Evolutionary conservation across 2,329 filamentous ascomycete genomes (phyloP).

Genomic region (Aureobasidium sp.): DNA sequence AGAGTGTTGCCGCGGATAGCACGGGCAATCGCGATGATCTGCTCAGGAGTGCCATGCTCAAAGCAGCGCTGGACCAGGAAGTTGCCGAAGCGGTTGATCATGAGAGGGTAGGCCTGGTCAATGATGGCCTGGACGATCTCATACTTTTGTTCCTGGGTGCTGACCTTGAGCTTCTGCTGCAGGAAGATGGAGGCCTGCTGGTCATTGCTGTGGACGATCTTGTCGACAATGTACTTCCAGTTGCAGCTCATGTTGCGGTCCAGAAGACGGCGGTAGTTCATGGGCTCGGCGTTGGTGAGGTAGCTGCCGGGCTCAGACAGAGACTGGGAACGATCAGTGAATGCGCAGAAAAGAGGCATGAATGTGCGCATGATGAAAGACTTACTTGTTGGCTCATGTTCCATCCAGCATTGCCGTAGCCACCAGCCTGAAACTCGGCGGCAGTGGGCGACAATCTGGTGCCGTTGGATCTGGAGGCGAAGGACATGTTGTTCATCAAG

Average conservation of each 20-base stretch:
- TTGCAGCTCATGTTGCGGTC: conserved; percentile 96
- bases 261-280: conserved; percentile 91
- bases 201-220: conserved; percentile 98
- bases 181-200: conserved; percentile 98
- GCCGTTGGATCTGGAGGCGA: conserved; percentile 29
- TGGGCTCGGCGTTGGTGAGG: conserved; percentile 75
- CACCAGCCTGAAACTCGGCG: conserved; percentile 31
- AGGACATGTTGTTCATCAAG: not conserved
- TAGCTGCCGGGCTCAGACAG: conserved; percentile 48
- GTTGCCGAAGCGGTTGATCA: conserved; percentile 98
- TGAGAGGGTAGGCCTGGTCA: conserved; percentile 84
- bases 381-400: conserved; percentile 20
- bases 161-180: conserved; percentile 97
- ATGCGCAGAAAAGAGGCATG: not conserved
- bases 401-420: conserved; percentile 30
- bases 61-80: conserved; percentile 98
- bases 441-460: conserved; percentile 38
- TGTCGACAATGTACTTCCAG: conserved; percentile 99
- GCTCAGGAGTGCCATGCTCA: conserved; percentile 90
- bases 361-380: not conserved
- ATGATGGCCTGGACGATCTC: conserved; percentile 97
- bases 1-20: conserved; percentile 90
- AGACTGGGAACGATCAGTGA: conserved; percentile 15
- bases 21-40: conserved; percentile 89
- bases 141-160: conserved; percentile 88